Evolutionary conservation across 2,329 filamentous ascomycete genomes (phyloP).

Genomic region (Neoascochyta sp.): DNA sequence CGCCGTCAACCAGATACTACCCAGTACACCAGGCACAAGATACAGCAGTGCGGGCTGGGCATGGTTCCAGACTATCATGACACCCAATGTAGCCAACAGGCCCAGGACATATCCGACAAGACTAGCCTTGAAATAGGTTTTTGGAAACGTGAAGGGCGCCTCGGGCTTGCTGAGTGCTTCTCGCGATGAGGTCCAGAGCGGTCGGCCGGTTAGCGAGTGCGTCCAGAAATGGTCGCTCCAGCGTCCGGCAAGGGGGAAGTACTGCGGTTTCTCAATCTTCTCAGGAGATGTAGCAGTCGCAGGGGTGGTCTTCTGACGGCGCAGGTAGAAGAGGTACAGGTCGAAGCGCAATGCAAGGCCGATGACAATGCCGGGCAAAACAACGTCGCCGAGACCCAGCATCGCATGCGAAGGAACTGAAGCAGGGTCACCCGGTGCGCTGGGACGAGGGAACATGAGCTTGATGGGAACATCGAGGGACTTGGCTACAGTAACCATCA

Average conservation of each 20-base stretch:
- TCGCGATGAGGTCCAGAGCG: constrained; percentile 18
- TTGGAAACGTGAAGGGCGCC: constrained; percentile 58
- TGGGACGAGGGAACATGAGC: constrained; percentile 72
- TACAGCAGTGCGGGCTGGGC: constrained; percentile 90
- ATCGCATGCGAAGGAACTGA: constrained; percentile 57
- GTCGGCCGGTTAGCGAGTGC: constrained; percentile 30
- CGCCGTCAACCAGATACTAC: constrained; percentile 71
- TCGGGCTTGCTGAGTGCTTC: constrained; percentile 13
- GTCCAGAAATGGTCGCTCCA: constrained; percentile 89
- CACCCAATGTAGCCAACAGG: constrained; percentile 70
- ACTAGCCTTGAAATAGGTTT: constrained; percentile 79
- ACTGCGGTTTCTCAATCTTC: constrained; percentile 38
- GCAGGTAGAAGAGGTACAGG: constrained; percentile 75
- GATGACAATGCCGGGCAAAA: constrained; percentile 87
- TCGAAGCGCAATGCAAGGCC: constrained; percentile 88
- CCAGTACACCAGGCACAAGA: constrained; percentile 80
- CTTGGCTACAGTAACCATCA: constrained; percentile 85
- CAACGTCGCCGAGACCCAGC: constrained; percentile 90
- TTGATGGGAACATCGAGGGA: constrained; percentile 91
- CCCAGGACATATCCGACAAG: constrained; percentile 73
- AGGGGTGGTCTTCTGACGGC: constrained; percentile 50
- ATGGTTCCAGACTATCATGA: constrained; percentile 73
- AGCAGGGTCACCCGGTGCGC: constrained; percentile 44
- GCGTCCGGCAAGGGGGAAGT: constrained; percentile 56
- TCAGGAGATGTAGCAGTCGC: constrained; percentile 11